Conservation (phyloP, 1,284 basidiomycete species). For the Rhodotorula sp. region DNA sequence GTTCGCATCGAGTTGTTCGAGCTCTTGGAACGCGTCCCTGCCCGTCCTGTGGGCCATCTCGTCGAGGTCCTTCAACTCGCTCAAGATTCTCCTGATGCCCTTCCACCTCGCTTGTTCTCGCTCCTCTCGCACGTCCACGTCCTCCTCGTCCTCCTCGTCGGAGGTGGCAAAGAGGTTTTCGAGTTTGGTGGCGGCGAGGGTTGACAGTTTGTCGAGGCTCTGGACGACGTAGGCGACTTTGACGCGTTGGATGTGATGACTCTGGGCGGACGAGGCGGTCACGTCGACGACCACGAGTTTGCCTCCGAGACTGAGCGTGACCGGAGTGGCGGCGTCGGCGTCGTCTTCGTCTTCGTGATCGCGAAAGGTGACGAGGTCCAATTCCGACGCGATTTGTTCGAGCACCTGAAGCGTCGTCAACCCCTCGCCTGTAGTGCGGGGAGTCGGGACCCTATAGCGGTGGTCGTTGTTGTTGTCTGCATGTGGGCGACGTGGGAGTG, state of each 20-base stretch:
- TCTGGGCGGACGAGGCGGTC: neutral
- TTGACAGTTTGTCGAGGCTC: constrained; percentile 3
- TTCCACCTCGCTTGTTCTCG: constrained; percentile 4
- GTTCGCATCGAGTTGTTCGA: neutral
- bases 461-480: neutral
- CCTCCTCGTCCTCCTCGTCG: neutral
- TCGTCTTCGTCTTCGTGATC: constrained; percentile 18
- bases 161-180: neutral
- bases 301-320: constrained; percentile 31
- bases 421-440: neutral
- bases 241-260: constrained; percentile 8
- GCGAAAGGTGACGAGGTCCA: constrained; percentile 22
- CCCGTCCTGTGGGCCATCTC: constrained; percentile 23
- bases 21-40: constrained; percentile 7
- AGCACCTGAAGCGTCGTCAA: neutral
- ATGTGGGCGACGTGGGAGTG: too few relatives aligned
- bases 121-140: neutral
- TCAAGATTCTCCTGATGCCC: constrained; percentile 6
- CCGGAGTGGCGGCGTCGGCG: neutral
- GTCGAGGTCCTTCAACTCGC: constrained; percentile 24
- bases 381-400: constrained; percentile 11
- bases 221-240: constrained; percentile 34
- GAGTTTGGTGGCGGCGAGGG: neutral
- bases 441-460: neutral
- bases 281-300: constrained; percentile 41